A percentile compares a stretch with the other conserved stretches of the same genome.
These are phyloP conservation scores for Trichoderma lentiforme DNA, from an alignment of 2,329 filamentous ascomycete species.

Conservation along the genomic window DNA sequence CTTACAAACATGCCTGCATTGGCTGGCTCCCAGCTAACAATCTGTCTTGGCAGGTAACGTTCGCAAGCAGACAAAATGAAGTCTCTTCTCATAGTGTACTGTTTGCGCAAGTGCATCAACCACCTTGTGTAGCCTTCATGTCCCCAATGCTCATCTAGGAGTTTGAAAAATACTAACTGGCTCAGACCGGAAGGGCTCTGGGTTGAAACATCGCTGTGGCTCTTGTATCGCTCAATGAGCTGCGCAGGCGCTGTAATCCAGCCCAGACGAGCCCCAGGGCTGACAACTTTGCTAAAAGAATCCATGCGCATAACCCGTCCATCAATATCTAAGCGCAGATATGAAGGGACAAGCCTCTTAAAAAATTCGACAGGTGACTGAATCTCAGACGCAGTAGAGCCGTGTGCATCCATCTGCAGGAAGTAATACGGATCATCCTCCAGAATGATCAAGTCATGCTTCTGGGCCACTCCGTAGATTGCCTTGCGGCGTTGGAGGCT, in stretches of 20 bases:
- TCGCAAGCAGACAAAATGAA: conserved; percentile 4
- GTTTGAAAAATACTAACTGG: neutral
- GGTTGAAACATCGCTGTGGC: conserved; percentile 1
- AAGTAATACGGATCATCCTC: conserved; percentile 98
- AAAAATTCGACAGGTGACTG: conserved; percentile 68
- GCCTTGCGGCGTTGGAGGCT: conserved; percentile 70
- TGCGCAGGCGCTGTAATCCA: conserved; percentile 68
- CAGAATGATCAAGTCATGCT: conserved; percentile 85
- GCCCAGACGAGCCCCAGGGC: conserved; percentile 83
- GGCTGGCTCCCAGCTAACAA: conserved; percentile 6
- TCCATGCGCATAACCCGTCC: conserved; percentile 87
- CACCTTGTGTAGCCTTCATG: conserved; percentile 4
- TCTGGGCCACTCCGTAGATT: conserved; percentile 75
- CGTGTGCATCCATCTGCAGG: conserved; percentile 74
- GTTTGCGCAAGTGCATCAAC: neutral
- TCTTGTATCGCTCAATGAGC: neutral
- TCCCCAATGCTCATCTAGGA: conserved; percentile 12
- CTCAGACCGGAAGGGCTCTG: conserved; percentile 12
- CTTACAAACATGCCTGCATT: conserved; percentile 14
- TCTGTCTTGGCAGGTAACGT: neutral
- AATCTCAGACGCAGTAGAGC: conserved; percentile 39
- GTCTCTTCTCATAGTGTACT: conserved; percentile 1
- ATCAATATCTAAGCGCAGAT: conserved; percentile 75
- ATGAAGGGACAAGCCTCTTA: conserved; percentile 80
- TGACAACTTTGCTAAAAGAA: conserved; percentile 91